Evolutionary conservation across 1,284 basidiomycete genomes (phyloP), one percentile per base, ranked within the genome.

Genomic region (Austroboletus niveus): DNA sequence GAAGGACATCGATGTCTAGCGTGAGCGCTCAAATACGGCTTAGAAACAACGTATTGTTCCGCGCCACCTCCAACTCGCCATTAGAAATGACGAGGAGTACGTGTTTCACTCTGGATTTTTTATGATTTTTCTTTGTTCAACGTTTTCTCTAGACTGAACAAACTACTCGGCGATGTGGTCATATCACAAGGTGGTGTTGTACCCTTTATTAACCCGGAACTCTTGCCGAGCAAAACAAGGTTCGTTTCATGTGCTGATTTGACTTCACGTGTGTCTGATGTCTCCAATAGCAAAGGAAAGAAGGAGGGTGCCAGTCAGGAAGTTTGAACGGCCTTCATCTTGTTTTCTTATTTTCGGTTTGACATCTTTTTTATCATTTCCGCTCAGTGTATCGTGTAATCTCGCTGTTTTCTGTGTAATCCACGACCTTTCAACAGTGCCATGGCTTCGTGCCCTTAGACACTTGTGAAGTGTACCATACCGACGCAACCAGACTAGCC

Each of bases 111-210:
- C 68, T 59, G 63, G 63, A 60, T 56, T 38, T 14, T 24, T 12
- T 39, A 8, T 29, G 8, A 15, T 9, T 39, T 17, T 34, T 12
- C 36, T 12, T 40, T 35, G 24, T 46, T 47, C 24, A 54, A 53
- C 50, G 4, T 61, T 24, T 54, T 45, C 31, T 8, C n/a, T 55
- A 84, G 82, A 63, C 68, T 88, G 64, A 83, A 85, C 72, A 87
- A 83, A 64, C 82, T 92, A 42, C 80, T 94, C 44, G 91, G 92
- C 45, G 79, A 85, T 61, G 92, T 94, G 58, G 85, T 91, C 66
- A 94, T 94, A 75, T 91, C 87, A 24, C 91, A 94, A 67, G 92
- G 92, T 75, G 92, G 92, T 84, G 92, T 94, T 52, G 84, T 94
- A 41, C 92, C 92, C 47, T 79, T 81, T 60, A 85, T 85, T 56